phyloP scores from a whole-genome alignment of 148 eudicot genomes.

The Rhododendron kiyosumense region DNA sequence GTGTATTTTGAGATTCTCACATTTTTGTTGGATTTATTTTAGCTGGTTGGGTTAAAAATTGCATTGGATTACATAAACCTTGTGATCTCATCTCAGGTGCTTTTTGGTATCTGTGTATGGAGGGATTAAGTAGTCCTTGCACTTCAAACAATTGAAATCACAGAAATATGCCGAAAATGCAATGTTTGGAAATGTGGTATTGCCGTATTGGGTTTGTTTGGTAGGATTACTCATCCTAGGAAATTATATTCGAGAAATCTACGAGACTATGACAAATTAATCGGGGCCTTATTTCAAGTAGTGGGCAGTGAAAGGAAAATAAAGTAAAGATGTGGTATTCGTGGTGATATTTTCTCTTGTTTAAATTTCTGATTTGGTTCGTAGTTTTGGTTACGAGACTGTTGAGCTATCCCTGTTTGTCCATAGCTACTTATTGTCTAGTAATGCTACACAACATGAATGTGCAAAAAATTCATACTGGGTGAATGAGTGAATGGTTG shows the following conservation, averaged over 20 bases:
- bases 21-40: not conserved
- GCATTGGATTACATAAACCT: not conserved
- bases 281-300: not conserved
- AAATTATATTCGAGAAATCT: not conserved
- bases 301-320: not conserved
- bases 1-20: not conserved
- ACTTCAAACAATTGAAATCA: not conserved
- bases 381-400: not conserved
- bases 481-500: not conserved
- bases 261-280: not conserved
- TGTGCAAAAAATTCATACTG: not conserved
- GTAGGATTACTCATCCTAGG: not conserved
- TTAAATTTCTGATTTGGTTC: not conserved
- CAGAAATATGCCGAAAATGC: not conserved
- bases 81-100: not conserved
- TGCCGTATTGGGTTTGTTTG: not conserved
- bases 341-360: not conserved
- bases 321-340: not conserved
- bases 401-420: not conserved
- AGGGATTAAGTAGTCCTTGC: not conserved
- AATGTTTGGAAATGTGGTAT: not conserved
- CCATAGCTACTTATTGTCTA: not conserved
- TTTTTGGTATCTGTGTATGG: not conserved
- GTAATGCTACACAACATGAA: not conserved
- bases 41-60: not conserved